Base-by-base conservation (phyloP, 257 asterid genomes). In the Verbascum thapsus region DNA sequence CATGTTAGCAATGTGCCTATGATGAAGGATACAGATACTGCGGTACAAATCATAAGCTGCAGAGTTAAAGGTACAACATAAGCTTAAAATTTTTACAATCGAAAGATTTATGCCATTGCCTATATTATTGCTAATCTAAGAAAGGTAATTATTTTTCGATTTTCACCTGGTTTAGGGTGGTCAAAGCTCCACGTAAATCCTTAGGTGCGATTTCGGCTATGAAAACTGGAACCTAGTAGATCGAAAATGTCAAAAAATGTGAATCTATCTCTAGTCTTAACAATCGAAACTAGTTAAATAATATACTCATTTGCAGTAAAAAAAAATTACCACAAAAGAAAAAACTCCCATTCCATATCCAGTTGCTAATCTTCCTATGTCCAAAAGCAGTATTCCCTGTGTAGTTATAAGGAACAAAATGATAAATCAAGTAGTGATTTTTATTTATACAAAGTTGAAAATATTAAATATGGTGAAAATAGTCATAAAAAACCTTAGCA, bases 291-390 rank as follows among this genome's bases (percentile, higher is more conserved):
- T 3, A 40, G n/a, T 10, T 22, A 9, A 7, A 7, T 16, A 9
- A 7, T 18, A 60, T 22, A n/a, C 47, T 3, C 37, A 11, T 12
- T 5, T 44, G 18, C 8, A 32, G 26, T 60, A 39, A 19, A 54
- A 8, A 3, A 0, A 40, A 44, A 16, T 30, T 86, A 88, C 98
- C 95, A 85, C 96, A 58, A 75, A 91, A 9, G 96, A 88, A 68
- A 86, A 88, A 26, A 89, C 92, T 80, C 96, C 96, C 96, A 86
- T 88, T 53, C 98, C 98, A 79, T 86, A 88, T 74, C 96, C 96
- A 22, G 96, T 88, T 39, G 94, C 95, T 40, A 88, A 61, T 71
- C 99, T 82, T 53, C 99, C 97, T 8, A 90, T 65, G 70, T 90
- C 97, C 69, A 94, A 80, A 58, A 79, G 77, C 43, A 75, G 45